Conservation (phyloP, 2,329 filamentous ascomycete species). For the Davidsoniella eucalypti region DNA sequence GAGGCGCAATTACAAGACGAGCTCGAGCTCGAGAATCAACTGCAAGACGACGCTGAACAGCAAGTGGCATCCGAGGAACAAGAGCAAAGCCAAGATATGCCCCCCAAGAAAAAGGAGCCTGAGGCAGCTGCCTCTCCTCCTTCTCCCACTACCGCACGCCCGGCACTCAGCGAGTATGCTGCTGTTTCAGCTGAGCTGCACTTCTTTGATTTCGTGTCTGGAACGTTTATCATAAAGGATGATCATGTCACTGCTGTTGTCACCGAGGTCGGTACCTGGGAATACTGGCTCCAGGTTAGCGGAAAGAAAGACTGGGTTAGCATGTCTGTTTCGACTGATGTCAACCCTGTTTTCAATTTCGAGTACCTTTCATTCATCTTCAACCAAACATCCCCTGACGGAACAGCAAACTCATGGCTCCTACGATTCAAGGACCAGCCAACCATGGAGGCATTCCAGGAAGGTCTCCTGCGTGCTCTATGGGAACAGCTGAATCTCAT, state of each 20-base stretch:
- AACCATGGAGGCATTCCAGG: slow-evolving; percentile 72
- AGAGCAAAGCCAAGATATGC: background rate
- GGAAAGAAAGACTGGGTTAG: slow-evolving; percentile 71
- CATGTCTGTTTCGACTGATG: slow-evolving; percentile 69
- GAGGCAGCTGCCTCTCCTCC: background rate
- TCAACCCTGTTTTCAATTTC: slow-evolving; percentile 98
- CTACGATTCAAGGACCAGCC: slow-evolving; percentile 76
- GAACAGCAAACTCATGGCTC: slow-evolving; percentile 88
- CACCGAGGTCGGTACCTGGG: slow-evolving; percentile 75
- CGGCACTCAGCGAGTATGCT: slow-evolving; percentile 54
- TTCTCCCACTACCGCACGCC: slow-evolving; percentile 28
- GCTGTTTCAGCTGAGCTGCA: slow-evolving; percentile 73
- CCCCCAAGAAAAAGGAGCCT: background rate
- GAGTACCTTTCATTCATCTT: slow-evolving; percentile 99
- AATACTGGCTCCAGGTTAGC: slow-evolving; percentile 87
- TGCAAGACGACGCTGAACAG: slow-evolving; percentile 8
- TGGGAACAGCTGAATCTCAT: slow-evolving; percentile 93
- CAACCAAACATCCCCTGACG: slow-evolving; percentile 83
- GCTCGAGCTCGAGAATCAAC: background rate
- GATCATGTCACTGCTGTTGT: slow-evolving; percentile 60
- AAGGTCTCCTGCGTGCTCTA: slow-evolving; percentile 83
- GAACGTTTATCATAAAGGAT: slow-evolving; percentile 72
- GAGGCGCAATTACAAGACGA: slow-evolving; percentile 8
- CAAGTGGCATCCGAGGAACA: slow-evolving; percentile 39
- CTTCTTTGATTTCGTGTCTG: slow-evolving; percentile 77